These are phyloP conservation scores for Lippia alba DNA, from an alignment of 305 asterid genomes.

Conservation along the genomic window DNA sequence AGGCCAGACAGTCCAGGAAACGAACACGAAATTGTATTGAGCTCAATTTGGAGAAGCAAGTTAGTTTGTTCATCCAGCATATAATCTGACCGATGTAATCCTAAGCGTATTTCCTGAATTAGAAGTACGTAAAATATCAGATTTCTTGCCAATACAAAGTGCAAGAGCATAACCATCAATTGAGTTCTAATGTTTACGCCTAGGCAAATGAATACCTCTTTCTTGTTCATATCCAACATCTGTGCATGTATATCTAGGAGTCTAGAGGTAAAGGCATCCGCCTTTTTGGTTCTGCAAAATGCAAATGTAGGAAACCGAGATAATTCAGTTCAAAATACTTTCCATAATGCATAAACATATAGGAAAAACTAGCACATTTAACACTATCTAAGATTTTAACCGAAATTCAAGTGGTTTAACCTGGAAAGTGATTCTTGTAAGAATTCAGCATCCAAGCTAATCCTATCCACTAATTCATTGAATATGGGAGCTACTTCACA, in stretches of 20 bases:
- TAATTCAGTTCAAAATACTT: conserved; percentile 12
- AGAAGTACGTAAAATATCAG: conserved; percentile 38
- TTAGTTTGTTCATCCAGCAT: conserved; percentile 94
- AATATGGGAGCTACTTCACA: conserved; percentile 95
- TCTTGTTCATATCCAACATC: conserved; percentile 79
- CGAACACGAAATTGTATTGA: conserved; percentile 94
- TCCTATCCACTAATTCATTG: conserved; percentile 90
- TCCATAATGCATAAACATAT: neutral
- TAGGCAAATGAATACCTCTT: conserved; percentile 62
- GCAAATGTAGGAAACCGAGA: conserved; percentile 15
- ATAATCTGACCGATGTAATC: conserved; percentile 96
- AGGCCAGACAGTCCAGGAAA: conserved; percentile 90
- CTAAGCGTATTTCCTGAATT: conserved; percentile 88
- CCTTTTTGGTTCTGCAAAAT: conserved; percentile 80
- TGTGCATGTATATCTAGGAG: conserved; percentile 88
- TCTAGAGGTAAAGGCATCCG: conserved; percentile 83
- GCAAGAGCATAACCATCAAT: conserved; percentile 12
- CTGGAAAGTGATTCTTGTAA: conserved; percentile 91
- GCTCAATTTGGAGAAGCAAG: conserved; percentile 94
- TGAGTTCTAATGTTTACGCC: neutral
- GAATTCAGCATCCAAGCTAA: conserved; percentile 87
- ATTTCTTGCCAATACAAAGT: conserved; percentile 28
- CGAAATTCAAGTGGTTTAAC: conserved; percentile 41
- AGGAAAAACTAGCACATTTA: neutral
- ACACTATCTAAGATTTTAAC: conserved; percentile 21